A percentile compares a stretch with the other conserved stretches of the same genome.
These are phyloP conservation scores for Paramecium sexaurelia DNA, from an alignment of 73 alveolate genomes.

Conservation along the genomic window DNA sequence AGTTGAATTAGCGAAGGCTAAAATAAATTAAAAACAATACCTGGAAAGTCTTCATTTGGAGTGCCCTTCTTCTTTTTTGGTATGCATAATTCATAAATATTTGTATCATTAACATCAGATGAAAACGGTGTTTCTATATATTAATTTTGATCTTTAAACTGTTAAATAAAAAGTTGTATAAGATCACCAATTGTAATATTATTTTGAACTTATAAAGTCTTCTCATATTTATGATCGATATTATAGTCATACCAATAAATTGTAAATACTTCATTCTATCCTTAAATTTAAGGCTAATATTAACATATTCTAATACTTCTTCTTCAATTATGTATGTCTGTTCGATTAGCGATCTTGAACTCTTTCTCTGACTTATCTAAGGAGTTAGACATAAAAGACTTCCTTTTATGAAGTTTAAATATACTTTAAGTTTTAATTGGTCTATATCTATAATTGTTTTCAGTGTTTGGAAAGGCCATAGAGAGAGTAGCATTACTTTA, in stretches of 20 bases:
- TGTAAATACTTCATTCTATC: not conserved
- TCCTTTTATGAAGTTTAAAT: not conserved
- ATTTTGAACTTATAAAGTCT: not conserved
- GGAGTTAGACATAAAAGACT: not conserved
- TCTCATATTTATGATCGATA: not conserved
- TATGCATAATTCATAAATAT: not conserved
- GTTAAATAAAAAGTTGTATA: not conserved
- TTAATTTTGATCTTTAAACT: not conserved
- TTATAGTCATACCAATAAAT: not conserved
- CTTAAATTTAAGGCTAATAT: not conserved
- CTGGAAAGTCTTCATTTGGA: slow-evolving; percentile 42
- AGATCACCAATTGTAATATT: not conserved
- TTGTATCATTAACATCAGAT: not conserved
- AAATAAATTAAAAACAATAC: not conserved
- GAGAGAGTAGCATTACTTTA: slow-evolving; percentile 25
- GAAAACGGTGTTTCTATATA: not conserved
- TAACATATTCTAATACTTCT: not conserved
- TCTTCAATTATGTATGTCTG: not conserved
- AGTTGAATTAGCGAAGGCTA: slow-evolving; percentile 6
- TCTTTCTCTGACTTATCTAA: not conserved
- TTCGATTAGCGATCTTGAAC: not conserved
- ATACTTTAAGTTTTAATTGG: not conserved
- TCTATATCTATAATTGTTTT: not conserved
- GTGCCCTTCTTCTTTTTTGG: slow-evolving; percentile 40
- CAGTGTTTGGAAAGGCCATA: not conserved